These are phyloP conservation scores for Colletotrichum tropicale DNA, from an alignment of 2,329 filamentous ascomycete species.

Conservation along the genomic window DNA sequence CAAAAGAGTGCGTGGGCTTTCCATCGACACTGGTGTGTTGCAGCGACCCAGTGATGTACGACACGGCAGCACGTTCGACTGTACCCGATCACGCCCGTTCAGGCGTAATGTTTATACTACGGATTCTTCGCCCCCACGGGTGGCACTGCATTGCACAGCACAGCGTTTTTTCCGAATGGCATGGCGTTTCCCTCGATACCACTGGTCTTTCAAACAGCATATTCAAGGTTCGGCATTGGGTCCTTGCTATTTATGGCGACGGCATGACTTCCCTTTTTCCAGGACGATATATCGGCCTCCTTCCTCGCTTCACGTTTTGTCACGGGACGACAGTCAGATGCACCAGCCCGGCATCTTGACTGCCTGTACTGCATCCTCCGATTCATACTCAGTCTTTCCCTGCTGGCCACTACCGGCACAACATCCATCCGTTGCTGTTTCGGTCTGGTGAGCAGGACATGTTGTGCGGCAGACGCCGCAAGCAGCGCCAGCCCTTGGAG, in stretches of 20 bases:
- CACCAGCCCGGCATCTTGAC: background rate
- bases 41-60: conserved; percentile 59
- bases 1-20: conserved; percentile 99
- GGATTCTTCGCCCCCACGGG: conserved; percentile 23
- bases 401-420: background rate
- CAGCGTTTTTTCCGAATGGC: conserved; percentile 41
- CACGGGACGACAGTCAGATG: background rate
- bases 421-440: background rate
- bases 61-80: conserved; percentile 20
- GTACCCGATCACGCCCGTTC: background rate
- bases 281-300: background rate
- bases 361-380: background rate
- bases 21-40: conserved; percentile 96
- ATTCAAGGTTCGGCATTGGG: conserved; percentile 17
- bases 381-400: background rate
- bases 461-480: background rate
- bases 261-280: background rate
- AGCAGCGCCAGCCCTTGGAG: background rate
- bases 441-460: background rate
- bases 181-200: conserved; percentile 50
- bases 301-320: background rate
- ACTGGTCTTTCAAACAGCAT: conserved; percentile 31
- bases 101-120: conserved; percentile 19
- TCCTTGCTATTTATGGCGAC: conserved; percentile 18
- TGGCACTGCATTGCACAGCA: conserved; percentile 45